Evolutionary conservation across 305 asterid genomes (phyloP).

Genomic region (Ilex paraguariensis): DNA sequence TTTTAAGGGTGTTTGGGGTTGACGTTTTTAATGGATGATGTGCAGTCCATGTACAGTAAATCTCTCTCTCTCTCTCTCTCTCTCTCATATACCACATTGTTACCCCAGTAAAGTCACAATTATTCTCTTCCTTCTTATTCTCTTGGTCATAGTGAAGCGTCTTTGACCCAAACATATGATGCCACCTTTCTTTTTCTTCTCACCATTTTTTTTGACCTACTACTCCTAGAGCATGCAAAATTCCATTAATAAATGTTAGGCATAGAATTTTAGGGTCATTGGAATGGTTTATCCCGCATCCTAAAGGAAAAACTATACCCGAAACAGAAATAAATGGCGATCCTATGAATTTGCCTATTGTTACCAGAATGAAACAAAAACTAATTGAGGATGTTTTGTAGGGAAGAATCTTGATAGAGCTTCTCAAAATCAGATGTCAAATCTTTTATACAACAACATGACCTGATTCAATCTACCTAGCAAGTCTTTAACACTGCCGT

Average conservation of each 20-base stretch:
- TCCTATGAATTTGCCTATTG: too few species aligned
- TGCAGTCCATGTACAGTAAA: too few species aligned
- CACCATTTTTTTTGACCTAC: conserved; percentile 24
- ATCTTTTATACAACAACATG: too few species aligned
- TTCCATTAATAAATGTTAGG: conserved; percentile 27
- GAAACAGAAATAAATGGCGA: too few species aligned
- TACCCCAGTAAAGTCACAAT: too few species aligned
- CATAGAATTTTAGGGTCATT: conserved; percentile 20
- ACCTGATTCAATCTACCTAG: too few species aligned
- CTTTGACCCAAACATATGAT: conserved; percentile 54
- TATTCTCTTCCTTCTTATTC: too few species aligned
- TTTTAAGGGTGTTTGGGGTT: conserved; percentile 23
- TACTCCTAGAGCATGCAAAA: conserved; percentile 18
- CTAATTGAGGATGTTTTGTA: too few species aligned
- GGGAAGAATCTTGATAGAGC: too few species aligned
- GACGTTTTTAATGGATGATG: conserved; percentile 21
- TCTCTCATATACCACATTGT: background rate
- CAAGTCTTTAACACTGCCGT: too few species aligned
- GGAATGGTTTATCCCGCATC: conserved; percentile 11
- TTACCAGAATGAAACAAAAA: too few species aligned
- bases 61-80: background rate
- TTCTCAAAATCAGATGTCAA: too few species aligned
- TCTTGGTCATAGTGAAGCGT: conserved; percentile 26
- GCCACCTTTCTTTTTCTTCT: conserved; percentile 14
- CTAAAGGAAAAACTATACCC: background rate